Conservation (phyloP, 805 yeast genomes). For the Kluyveromyces aestuarii region DNA sequence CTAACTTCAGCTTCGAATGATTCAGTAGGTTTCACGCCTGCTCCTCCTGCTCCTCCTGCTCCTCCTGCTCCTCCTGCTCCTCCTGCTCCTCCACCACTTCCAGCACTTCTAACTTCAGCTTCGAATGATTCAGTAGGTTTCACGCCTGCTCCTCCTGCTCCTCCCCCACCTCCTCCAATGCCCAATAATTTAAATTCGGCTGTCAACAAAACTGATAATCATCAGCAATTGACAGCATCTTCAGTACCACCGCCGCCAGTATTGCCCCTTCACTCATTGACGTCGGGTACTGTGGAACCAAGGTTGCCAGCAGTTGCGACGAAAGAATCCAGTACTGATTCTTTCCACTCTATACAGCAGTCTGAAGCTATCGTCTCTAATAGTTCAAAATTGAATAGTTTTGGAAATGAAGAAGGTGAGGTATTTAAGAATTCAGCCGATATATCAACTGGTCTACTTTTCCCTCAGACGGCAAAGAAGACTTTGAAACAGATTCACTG, state of each 20-base stretch:
- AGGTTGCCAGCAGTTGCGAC: neutral
- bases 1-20: neutral
- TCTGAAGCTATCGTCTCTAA: neutral
- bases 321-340: neutral
- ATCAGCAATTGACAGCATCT: neutral
- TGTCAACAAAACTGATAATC: neutral
- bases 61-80: slow-evolving; percentile 26
- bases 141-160: slow-evolving; percentile 29
- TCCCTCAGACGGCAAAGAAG: slow-evolving; percentile 40
- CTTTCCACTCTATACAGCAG: neutral
- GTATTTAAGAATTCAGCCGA: slow-evolving; percentile 6
- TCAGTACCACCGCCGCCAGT: neutral
- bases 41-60: no score
- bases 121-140: neutral
- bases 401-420: neutral
- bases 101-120: slow-evolving; percentile 6
- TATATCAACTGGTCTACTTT: slow-evolving; percentile 2
- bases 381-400: neutral
- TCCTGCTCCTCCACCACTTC: slow-evolving; percentile 29
- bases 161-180: slow-evolving; percentile 29
- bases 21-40: no score
- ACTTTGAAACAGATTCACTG: slow-evolving; percentile 74
- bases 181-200: neutral
- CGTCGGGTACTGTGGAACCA: neutral
- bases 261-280: neutral